Percentiles rank a stretch among this genome's conserved stretches.
Evolutionary conservation across 176 grass and related monocot genomes (phyloP).

Genomic region (Zoysia japonica): DNA sequence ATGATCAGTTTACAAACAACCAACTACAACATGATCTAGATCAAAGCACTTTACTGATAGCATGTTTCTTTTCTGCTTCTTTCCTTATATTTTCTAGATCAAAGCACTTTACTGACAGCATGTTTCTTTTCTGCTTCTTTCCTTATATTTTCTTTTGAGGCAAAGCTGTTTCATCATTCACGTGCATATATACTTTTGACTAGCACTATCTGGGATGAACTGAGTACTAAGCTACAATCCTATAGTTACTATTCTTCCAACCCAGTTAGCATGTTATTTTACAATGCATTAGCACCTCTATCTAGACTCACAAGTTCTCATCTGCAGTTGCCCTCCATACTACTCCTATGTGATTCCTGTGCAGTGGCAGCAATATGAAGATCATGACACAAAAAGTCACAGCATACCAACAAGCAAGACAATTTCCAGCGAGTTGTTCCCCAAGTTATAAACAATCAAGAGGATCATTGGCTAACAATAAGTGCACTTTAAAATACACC

Average conservation of each 20-base stretch:
- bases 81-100: not conserved
- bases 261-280: not conserved
- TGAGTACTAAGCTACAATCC: not conserved
- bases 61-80: not conserved
- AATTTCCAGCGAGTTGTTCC: constrained; percentile 2
- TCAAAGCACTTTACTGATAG: constrained; percentile 9
- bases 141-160: not conserved
- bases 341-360: not conserved
- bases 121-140: not conserved
- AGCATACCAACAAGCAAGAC: not conserved
- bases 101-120: constrained; percentile 10
- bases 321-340: not conserved
- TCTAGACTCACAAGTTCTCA: not conserved
- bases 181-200: constrained; percentile 19
- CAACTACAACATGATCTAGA: not conserved
- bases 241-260: not conserved
- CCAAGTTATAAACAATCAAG: not conserved
- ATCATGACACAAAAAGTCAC: constrained; percentile 2
- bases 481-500: not conserved
- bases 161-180: constrained; percentile 19
- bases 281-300: constrained; percentile 5
- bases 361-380: not conserved
- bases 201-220: not conserved
- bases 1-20: constrained; percentile 26
- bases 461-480: not conserved